A percentile compares a stretch with the other conserved stretches of the same genome.
Evolutionary conservation across 1,284 basidiomycete species (phyloP).

Genomic region (Anthracocystis setariae): DNA sequence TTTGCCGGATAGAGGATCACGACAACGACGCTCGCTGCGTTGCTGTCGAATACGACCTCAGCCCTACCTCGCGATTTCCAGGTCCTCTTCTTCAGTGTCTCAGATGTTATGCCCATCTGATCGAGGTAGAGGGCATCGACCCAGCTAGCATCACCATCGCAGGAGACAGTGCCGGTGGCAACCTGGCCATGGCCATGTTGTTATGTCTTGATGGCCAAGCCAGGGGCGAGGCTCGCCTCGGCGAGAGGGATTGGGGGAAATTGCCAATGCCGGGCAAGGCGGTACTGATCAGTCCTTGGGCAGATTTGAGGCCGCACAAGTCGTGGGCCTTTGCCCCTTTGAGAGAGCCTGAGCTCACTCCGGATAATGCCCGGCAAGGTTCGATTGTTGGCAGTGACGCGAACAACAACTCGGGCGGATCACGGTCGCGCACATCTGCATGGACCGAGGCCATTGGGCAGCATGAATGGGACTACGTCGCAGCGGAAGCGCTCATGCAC

Average conservation of each 20-base stretch:
- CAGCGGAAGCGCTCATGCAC: constrained; percentile 62
- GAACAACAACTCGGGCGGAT: neutral
- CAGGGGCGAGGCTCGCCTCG: constrained; percentile 21
- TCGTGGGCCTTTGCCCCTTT: constrained; percentile 52
- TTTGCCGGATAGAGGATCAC: constrained; percentile 37
- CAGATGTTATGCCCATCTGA: constrained; percentile 64
- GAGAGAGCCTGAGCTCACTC: constrained; percentile 27
- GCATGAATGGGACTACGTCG: constrained; percentile 64
- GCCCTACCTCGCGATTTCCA: constrained; percentile 60
- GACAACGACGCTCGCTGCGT: constrained; percentile 56
- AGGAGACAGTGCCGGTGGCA: constrained; percentile 65
- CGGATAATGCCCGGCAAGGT: neutral
- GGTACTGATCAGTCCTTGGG: constrained; percentile 65
- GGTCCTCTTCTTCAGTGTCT: constrained; percentile 62
- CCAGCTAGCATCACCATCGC: constrained; percentile 58
- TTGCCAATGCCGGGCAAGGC: constrained; percentile 64
- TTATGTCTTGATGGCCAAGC: constrained; percentile 60
- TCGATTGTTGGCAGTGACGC: neutral
- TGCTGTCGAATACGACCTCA: constrained; percentile 65
- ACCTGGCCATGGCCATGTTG: constrained; percentile 61
- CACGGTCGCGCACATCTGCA: constrained; percentile 6
- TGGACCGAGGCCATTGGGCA: constrained; percentile 54
- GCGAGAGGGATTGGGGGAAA: constrained; percentile 59
- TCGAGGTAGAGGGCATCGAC: constrained; percentile 61
- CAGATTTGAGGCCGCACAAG: constrained; percentile 57